These are phyloP conservation scores for Omphalotus olearius DNA, from an alignment of 1,284 basidiomycete genomes.

Conservation along the genomic window DNA sequence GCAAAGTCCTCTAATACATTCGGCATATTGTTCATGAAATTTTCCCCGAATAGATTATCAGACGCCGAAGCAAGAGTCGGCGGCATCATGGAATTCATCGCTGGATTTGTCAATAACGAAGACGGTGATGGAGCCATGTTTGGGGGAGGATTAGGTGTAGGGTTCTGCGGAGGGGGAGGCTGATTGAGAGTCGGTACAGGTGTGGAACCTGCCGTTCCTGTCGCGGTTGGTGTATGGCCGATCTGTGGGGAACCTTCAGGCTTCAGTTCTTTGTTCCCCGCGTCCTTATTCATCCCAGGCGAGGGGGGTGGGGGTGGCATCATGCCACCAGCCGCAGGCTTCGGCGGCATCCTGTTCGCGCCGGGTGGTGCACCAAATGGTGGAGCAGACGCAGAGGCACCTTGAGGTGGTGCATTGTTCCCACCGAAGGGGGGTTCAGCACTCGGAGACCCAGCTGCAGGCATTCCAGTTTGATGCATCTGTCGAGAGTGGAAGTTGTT, in stretches of 20 bases:
- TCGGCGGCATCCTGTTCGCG: background rate
- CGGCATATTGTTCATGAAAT: constrained; percentile 39
- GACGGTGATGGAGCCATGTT: constrained; percentile 42
- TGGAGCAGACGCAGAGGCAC: background rate
- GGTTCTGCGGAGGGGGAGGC: constrained; percentile 9
- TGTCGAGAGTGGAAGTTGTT: background rate
- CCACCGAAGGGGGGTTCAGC: constrained; percentile 6
- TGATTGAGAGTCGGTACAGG: constrained; percentile 26
- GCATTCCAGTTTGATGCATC: background rate
- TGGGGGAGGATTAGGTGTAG: constrained; percentile 12
- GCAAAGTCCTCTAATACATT: constrained; percentile 41
- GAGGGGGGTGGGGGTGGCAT: constrained; percentile 13
- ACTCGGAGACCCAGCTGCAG: constrained; percentile 1
- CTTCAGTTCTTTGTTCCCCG: constrained; percentile 19
- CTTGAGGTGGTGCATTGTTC: background rate
- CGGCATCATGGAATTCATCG: constrained; percentile 18
- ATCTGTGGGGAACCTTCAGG: constrained; percentile 47
- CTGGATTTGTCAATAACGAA: constrained; percentile 33
- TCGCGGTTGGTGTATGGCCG: constrained; percentile 25
- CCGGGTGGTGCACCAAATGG: background rate
- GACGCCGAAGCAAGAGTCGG: background rate
- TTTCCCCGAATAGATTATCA: constrained; percentile 26
- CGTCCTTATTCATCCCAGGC: constrained; percentile 24
- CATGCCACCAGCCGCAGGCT: background rate
- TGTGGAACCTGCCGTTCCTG: constrained; percentile 44